Evolutionary conservation across 177 flowering plant species (phyloP), one percentile per base, ranked within the genome.

Genomic region (Tripterygium wilfordii): DNA sequence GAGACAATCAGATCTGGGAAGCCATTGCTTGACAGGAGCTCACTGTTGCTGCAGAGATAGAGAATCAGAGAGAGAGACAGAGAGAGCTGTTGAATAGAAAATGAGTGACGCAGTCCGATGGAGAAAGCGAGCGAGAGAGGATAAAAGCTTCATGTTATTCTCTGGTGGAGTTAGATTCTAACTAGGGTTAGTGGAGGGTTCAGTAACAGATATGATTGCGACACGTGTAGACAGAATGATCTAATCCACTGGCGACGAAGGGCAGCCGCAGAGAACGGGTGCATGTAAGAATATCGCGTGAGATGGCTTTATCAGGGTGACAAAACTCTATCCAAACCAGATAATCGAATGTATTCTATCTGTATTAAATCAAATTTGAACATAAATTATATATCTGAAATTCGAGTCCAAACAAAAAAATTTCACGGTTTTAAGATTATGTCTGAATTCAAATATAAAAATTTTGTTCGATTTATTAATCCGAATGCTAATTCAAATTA

Each of bases 231-330:
- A 1, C 3, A 1, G 7, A 3, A 21, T 2, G 49, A 53, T 59
- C 68, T 66, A 60, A 66, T 66, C 72, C 65, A 32, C 24, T 52
- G 56, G 37, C 56, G 54, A 52, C 56, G 63, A 62, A 65, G 54
- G 25, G 63, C 42, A 63, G 54, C 77, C 74, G 77, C 70, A 72
- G 58, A 65, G 62, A 62, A 59, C 64, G 67, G 70, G 70, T 57
- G 55, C 23, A 37, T 44, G 42, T 23, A 16, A 31, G 21, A 25
- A 23, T 40, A 48, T 20, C 10, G 36, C 38, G 32, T 10, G 48
- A 15, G 25, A 13, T 17, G 10, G 48, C 36, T n/a, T 0, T 0
- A 4, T 16, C 3, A 15, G 39, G 24, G 54, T 38, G 53, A 45
- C 44, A 48, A 49, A 28, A 55, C n/a, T n/a, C 14, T 18, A 40